A percentile compares a stretch with the other conserved stretches of the same genome.
Evolutionary conservation across 208 protist species (phyloP).

Genomic region (Acanthamoeba lenticulata): DNA sequence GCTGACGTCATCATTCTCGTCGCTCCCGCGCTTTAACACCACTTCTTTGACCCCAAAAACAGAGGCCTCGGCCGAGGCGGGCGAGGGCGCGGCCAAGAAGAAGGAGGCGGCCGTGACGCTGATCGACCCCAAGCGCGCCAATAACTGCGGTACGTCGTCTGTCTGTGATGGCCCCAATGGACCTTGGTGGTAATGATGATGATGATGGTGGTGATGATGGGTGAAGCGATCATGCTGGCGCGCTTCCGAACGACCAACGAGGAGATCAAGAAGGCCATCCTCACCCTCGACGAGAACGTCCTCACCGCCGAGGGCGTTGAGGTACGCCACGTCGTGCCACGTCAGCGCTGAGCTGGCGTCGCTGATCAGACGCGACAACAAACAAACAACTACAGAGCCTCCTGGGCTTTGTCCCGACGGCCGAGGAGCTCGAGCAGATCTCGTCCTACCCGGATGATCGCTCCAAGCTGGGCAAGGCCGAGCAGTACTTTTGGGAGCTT

Average conservation of each 20-base stretch:
- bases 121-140: constrained; percentile 33
- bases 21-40: not conserved
- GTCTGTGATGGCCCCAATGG: too few species aligned
- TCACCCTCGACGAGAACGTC: constrained; percentile 24
- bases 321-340: not conserved
- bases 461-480: constrained; percentile 44
- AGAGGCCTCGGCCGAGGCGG: not conserved
- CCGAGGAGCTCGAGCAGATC: constrained; percentile 33
- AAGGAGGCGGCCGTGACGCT: not conserved
- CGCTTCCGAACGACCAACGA: not conserved
- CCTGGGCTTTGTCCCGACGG: not conserved
- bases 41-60: not conserved
- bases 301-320: not conserved
- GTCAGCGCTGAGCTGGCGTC: not conserved
- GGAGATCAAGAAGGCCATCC: constrained; percentile 37
- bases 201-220: too few species aligned
- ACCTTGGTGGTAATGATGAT: too few species aligned
- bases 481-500: constrained; percentile 61
- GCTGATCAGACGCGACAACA: not conserved
- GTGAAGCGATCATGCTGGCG: not conserved
- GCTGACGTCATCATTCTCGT: not conserved
- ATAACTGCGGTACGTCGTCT: constrained; percentile 47
- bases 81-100: not conserved
- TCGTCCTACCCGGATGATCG: not conserved
- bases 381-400: too few species aligned